phyloP scores from a whole-genome alignment of 2,329 filamentous ascomycete species.

The Penicillium sclerotigenum region DNA sequence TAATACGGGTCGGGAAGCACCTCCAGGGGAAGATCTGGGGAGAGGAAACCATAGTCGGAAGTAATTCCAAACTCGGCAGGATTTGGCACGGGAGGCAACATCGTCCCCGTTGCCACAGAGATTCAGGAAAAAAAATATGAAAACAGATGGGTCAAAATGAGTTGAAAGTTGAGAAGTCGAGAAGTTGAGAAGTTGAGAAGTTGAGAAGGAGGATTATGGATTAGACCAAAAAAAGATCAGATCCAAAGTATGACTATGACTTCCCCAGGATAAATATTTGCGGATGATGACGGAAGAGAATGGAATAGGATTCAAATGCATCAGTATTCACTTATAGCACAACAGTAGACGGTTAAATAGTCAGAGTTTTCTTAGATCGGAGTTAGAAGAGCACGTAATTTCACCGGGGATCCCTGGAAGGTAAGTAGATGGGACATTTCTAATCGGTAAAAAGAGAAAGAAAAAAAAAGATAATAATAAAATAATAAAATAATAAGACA shows the following conservation, averaged over 20 bases:
- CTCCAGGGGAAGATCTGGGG: constrained; percentile 73
- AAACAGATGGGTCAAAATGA: background rate
- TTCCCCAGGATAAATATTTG: background rate
- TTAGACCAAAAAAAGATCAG: background rate
- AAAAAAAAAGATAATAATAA: too few relatives aligned
- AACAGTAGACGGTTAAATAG: too few relatives aligned
- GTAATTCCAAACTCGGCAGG: constrained; percentile 71
- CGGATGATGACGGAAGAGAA: background rate
- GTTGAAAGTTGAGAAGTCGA: background rate
- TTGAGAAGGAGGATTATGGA: background rate
- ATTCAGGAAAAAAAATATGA: too few relatives aligned
- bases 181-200: background rate
- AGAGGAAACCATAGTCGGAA: constrained; percentile 75
- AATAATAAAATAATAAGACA: background rate
- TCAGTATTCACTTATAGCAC: too few relatives aligned
- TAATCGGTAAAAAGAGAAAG: background rate
- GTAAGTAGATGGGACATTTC: background rate
- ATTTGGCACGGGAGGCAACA: constrained; percentile 47
- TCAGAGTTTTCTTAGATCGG: background rate
- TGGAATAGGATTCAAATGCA: background rate
- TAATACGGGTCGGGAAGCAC: constrained; percentile 87
- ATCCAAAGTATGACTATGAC: background rate
- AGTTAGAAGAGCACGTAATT: constrained; percentile 1
- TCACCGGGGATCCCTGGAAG: constrained; percentile 6
- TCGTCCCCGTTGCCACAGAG: constrained; percentile 15